Conservation (phyloP, 805 yeast genomes). For the Kodamaea neixiangensis region DNA sequence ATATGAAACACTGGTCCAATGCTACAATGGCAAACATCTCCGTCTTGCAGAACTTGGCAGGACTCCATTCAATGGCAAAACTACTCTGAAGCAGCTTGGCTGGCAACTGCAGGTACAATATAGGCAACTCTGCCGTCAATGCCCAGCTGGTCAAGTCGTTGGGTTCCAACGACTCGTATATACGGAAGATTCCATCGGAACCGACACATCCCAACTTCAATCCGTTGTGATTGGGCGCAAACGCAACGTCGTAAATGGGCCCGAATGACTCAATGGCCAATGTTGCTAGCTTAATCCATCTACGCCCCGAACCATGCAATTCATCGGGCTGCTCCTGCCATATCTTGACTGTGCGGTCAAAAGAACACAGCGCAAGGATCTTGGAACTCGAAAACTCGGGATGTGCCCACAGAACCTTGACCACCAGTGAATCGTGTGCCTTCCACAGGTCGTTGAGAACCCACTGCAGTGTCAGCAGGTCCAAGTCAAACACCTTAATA, state of each 20-base stretch:
- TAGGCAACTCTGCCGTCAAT: slow-evolving; percentile 66
- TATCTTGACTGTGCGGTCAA: slow-evolving; percentile 82
- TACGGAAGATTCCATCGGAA: slow-evolving; percentile 79
- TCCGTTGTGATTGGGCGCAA: slow-evolving; percentile 85
- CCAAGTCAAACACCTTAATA: slow-evolving; percentile 82
- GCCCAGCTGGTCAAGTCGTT: slow-evolving; percentile 86
- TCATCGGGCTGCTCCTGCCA: slow-evolving; percentile 92
- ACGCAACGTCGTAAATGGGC: slow-evolving; percentile 84
- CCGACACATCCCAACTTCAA: slow-evolving; percentile 84
- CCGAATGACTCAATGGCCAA: slow-evolving; percentile 80
- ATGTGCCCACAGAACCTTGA: slow-evolving; percentile 86
- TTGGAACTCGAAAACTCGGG: slow-evolving; percentile 83
- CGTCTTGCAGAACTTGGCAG: slow-evolving; percentile 67
- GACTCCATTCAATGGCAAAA: slow-evolving; percentile 88
- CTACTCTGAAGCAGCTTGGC: slow-evolving; percentile 82
- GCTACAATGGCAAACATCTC: slow-evolving; percentile 86
- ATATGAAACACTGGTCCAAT: slow-evolving; percentile 84
- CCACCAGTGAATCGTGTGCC: slow-evolving; percentile 89
- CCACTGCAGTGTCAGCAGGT: slow-evolving; percentile 72
- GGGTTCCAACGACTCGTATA: slow-evolving; percentile 89
- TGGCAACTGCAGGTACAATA: slow-evolving; percentile 64
- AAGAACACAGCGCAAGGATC: slow-evolving; percentile 82
- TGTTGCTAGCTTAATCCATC: slow-evolving; percentile 79
- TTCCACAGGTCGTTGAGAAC: slow-evolving; percentile 85
- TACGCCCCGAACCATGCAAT: slow-evolving; percentile 70